Base-by-base conservation (phyloP, 2,329 filamentous ascomycete species). In the Aspergillus niger region DNA sequence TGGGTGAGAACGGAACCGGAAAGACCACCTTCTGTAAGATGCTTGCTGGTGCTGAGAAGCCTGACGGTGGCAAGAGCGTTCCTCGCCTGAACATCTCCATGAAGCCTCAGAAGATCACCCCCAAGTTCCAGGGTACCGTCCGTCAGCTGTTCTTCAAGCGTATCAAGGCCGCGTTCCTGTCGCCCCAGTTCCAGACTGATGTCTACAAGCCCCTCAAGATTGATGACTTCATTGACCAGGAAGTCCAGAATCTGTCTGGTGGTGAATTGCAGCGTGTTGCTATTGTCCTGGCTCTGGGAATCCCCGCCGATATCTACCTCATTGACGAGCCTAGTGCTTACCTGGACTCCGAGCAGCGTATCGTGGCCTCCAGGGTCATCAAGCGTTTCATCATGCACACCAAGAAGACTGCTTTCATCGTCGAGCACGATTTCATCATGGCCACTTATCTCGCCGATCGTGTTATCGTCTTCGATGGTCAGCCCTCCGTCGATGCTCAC, bases 371-470 rank as follows among this genome's bases (percentile, higher is more conserved):
- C 49, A 90, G 93, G 75, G 96, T 99, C 76, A 99, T 99, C 83
- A 99, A 99, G 85, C 90, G 95, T 68, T 99, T 96, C 85, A 99
- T 99, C 80, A 99, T 99, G 95, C 94, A 99, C 83, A 89, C 92
- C 72, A 98, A 98, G 88, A 98, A 98, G 87, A 99, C 95, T 0
- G 95, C 95, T 54, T 99, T 99, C 78, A 88, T 99, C 69, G 94
- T 99, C 76, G 95, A 99, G 88, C 95, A 99, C 90, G 95, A 99
- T 85, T 98, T 99, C 83, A 97, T 98, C 82, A 97, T 98, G 93
- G 87, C 87, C 43, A 90, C 87, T 47, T 90, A 90, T 73, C 83
- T 90, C 50, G 87, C 95, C 49, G 96, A 99, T 74, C 91, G 95
- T 68, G 95, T 99, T 77, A 99, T 99, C 73, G 95, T 99, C 73